phyloP scores from a whole-genome alignment of 2,329 filamentous ascomycete genomes.

The Penicillium aurantiogriseum region DNA sequence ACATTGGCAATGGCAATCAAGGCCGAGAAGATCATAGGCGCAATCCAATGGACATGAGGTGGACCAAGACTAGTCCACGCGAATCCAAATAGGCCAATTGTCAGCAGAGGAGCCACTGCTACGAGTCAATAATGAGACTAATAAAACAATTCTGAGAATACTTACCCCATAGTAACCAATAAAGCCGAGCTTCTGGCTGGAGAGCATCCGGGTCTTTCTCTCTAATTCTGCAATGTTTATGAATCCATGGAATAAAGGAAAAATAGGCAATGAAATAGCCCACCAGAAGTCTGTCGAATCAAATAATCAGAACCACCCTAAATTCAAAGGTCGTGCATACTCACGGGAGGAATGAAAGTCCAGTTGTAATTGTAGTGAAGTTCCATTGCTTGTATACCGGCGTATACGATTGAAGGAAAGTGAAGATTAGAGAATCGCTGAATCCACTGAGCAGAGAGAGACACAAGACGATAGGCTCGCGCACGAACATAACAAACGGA shows the following conservation, averaged over 20 bases:
- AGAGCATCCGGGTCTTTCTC: conserved; percentile 47
- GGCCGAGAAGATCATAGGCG: conserved; percentile 58
- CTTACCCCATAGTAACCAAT: conserved; percentile 56
- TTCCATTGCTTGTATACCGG: conserved; percentile 61
- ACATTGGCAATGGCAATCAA: conserved; percentile 63
- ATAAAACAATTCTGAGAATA: not conserved
- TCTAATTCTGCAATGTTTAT: conserved; percentile 41
- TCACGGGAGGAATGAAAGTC: conserved; percentile 55
- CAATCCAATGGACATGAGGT: conserved; percentile 57
- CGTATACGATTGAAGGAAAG: conserved; percentile 62
- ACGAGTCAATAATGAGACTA: not conserved
- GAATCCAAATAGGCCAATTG: conserved; percentile 61
- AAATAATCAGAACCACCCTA: not conserved
- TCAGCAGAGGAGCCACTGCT: conserved; percentile 54
- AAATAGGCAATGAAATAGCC: conserved; percentile 60
- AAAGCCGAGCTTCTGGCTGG: conserved; percentile 62
- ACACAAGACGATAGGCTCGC: conserved; percentile 63
- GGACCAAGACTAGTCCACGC: conserved; percentile 60
- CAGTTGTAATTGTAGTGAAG: conserved; percentile 51
- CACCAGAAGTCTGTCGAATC: conserved; percentile 45
- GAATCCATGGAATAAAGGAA: conserved; percentile 56
- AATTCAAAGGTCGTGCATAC: conserved; percentile 16
- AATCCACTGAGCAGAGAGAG: conserved; percentile 64
- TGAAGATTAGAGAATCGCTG: conserved; percentile 65
- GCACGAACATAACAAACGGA: conserved; percentile 63